These are phyloP conservation scores for Arabidopsis suecica DNA, from an alignment of 345 rosid species.

Conservation along the genomic window DNA sequence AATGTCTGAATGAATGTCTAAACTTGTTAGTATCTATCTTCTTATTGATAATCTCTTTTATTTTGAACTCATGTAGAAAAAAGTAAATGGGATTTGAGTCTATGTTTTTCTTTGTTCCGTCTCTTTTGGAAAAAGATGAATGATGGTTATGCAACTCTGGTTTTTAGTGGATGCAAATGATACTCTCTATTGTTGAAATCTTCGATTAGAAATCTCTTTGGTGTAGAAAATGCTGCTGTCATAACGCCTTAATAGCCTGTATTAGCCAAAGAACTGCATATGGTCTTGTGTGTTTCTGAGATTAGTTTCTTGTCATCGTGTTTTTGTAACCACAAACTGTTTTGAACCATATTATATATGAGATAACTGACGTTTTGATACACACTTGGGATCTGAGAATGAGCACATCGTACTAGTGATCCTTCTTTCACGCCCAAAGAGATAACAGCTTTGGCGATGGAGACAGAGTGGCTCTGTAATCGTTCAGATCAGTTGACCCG, in stretches of 20 bases:
- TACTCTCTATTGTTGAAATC: slow-evolving; percentile 34
- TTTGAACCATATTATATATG: slow-evolving; percentile 16
- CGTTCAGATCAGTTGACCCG: too few relatives aligned
- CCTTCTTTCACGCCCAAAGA: too few relatives aligned
- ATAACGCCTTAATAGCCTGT: slow-evolving; percentile 9
- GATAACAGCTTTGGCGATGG: too few relatives aligned
- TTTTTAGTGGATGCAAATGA: slow-evolving; percentile 13
- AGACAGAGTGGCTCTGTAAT: too few relatives aligned
- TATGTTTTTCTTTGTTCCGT: slow-evolving; percentile 41
- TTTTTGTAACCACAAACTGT: slow-evolving; percentile 21
- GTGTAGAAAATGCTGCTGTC: slow-evolving; percentile 17
- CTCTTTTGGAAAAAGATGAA: slow-evolving; percentile 56
- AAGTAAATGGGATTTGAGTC: too few relatives aligned
- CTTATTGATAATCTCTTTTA: not conserved
- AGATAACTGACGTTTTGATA: slow-evolving; percentile 14
- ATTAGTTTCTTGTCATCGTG: slow-evolving; percentile 28
- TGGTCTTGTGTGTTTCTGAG: slow-evolving; percentile 14
- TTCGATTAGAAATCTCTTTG: slow-evolving; percentile 33
- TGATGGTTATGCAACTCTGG: slow-evolving; percentile 39
- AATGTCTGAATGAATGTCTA: too few relatives aligned
- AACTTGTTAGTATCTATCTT: too few relatives aligned
- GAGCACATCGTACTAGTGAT: not conserved
- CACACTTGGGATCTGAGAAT: slow-evolving; percentile 9
- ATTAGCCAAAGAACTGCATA: not conserved
- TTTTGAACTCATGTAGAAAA: too few relatives aligned